Evolutionary conservation across 2,329 filamentous ascomycete species (phyloP).

Genomic region (Arthrobotrys conoides): DNA sequence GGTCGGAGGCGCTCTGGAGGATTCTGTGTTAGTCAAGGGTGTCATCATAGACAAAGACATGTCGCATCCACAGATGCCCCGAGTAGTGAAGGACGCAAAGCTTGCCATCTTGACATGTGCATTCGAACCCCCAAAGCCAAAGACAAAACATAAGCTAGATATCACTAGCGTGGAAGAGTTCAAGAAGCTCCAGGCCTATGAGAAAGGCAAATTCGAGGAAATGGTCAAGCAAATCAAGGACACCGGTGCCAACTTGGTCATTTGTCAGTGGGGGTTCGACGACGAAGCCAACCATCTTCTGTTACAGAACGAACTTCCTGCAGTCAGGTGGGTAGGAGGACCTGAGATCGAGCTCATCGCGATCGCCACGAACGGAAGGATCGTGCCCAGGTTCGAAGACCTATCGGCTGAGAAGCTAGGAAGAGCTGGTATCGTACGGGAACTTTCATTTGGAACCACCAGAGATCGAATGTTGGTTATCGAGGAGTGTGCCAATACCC

Average conservation of each 20-base stretch:
- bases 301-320: constrained; percentile 94
- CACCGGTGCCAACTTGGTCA: constrained; percentile 95
- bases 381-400: constrained; percentile 97
- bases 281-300: constrained; percentile 98
- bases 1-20: constrained; percentile 92
- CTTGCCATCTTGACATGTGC: constrained; percentile 97
- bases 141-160: constrained; percentile 99
- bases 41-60: constrained; percentile 99
- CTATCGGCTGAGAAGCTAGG: constrained; percentile 91
- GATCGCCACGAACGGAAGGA: constrained; percentile 97
- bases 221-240: constrained; percentile 99
- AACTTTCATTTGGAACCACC: constrained; percentile 97
- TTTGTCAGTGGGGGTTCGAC: constrained; percentile 99
- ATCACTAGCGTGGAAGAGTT: constrained; percentile 98
- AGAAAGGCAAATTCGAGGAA: constrained; percentile 94
- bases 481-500: constrained; percentile 97
- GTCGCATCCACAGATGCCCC: constrained; percentile 98
- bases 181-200: constrained; percentile 96
- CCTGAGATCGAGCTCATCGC: constrained; percentile 98
- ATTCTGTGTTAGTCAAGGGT: constrained; percentile 94
- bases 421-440: constrained; percentile 86
- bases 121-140: constrained; percentile 98
- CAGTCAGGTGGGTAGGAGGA: constrained; percentile 96
- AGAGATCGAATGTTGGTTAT: constrained; percentile 99
- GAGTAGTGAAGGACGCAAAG: constrained; percentile 94